A percentile compares a stretch with the other conserved stretches of the same genome.
Evolutionary conservation across 2,329 filamentous ascomycete species (phyloP).

Genomic region (Pyricularia pennisetigena): DNA sequence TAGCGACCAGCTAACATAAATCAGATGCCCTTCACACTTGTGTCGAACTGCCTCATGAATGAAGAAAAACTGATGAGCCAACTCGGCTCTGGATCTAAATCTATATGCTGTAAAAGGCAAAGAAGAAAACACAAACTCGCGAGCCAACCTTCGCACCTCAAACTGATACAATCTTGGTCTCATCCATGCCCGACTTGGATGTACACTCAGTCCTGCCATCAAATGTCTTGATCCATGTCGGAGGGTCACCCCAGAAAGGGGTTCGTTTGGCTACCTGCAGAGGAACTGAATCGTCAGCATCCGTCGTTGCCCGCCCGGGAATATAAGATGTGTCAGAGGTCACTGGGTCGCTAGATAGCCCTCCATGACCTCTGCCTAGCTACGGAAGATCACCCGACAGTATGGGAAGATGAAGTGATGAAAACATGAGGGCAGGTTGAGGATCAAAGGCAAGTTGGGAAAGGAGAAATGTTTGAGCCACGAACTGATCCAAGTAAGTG

Average conservation of each 20-base stretch:
- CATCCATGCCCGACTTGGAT: not conserved
- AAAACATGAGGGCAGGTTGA: not conserved
- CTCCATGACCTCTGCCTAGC: not conserved
- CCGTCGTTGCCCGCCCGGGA: not conserved
- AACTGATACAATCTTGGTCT: not conserved
- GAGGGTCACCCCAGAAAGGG: not conserved
- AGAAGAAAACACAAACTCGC: not conserved
- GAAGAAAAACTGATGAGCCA: no score
- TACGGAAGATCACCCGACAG: not conserved
- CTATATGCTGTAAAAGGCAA: no score
- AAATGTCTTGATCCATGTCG: not conserved
- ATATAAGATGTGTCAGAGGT: not conserved
- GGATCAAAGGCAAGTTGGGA: no score
- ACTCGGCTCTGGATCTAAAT: no score
- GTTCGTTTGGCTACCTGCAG: not conserved
- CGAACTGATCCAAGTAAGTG: not conserved
- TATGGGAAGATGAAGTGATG: not conserved
- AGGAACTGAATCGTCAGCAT: not conserved
- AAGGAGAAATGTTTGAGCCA: not conserved
- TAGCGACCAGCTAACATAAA: no score
- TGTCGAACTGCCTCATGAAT: no score
- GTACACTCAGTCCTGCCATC: not conserved
- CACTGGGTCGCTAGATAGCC: not conserved
- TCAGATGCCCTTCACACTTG: no score
- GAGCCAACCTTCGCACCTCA: not conserved